Conservation (phyloP, 2,329 filamentous ascomycete genomes). For the Tolypocladium sp. region DNA sequence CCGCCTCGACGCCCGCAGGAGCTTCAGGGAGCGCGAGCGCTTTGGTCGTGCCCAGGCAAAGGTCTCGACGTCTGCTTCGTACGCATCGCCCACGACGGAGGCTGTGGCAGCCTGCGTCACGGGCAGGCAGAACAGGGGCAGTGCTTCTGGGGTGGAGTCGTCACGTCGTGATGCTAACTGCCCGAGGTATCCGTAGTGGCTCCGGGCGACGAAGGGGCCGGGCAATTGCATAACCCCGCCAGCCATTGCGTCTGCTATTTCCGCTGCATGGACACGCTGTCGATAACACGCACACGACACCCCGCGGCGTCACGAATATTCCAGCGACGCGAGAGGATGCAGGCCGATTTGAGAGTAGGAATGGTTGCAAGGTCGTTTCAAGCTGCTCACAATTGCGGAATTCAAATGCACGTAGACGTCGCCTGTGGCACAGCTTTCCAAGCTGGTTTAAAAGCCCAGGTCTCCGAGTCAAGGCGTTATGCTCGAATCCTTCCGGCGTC, state of each 20-base stretch:
- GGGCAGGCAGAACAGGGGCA: conserved; percentile 3
- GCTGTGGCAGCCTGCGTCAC: neutral
- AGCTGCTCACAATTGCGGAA: neutral
- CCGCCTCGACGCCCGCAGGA: neutral
- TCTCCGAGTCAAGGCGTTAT: neutral
- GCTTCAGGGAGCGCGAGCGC: neutral
- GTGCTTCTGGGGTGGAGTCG: neutral
- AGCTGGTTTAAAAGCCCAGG: too few relatives aligned
- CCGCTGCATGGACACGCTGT: neutral
- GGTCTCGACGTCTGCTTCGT: neutral
- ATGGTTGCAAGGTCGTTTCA: neutral
- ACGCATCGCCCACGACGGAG: neutral
- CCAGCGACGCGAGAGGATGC: neutral
- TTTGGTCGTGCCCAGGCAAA: conserved; percentile 1
- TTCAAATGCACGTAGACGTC: neutral
- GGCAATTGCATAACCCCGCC: neutral
- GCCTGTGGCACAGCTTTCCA: too few relatives aligned
- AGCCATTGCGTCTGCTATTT: neutral
- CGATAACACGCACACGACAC: neutral
- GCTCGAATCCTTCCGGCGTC: neutral
- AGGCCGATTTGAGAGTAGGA: neutral
- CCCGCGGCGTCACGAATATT: neutral
- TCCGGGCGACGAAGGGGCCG: neutral
- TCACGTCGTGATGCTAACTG: neutral
- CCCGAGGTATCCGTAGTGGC: neutral